A percentile compares a stretch with the other conserved stretches of the same genome.
Evolutionary conservation across 345 rosid genomes (phyloP).

Genomic region (Ceriops tagal): DNA sequence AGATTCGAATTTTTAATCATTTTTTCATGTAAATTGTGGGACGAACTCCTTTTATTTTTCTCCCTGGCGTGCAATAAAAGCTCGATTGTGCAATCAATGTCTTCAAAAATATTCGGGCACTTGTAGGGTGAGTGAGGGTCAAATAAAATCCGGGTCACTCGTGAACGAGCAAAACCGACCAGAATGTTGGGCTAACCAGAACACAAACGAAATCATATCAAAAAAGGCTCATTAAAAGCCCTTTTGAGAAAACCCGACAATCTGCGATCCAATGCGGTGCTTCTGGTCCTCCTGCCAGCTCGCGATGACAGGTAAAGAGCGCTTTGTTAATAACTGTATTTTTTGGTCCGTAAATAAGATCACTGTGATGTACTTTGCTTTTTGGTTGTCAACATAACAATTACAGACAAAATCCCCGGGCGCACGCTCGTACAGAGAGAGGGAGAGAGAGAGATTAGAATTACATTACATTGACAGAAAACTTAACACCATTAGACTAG

Average conservation of each 20-base stretch:
- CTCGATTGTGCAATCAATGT: too few species aligned
- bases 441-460: too few species aligned
- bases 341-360: too few species aligned
- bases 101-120: too few species aligned
- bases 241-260: background rate
- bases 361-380: too few species aligned
- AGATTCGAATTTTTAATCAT: too few species aligned
- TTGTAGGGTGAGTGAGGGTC: too few species aligned
- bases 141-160: too few species aligned
- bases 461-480: background rate
- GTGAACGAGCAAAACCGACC: background rate
- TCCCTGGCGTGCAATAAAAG: too few species aligned
- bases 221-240: background rate
- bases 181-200: slow-evolving; percentile 9
- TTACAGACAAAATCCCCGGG: background rate
- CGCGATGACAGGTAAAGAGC: slow-evolving; percentile 6
- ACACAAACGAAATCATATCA: background rate
- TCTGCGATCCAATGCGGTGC: slow-evolving; percentile 11
- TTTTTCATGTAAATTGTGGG: too few species aligned
- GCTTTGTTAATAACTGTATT: background rate
- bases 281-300: slow-evolving; percentile 12
- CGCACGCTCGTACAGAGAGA: background rate
- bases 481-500: background rate
- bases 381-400: background rate
- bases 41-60: too few species aligned